Evolutionary conservation across 2,329 filamentous ascomycete species (phyloP).

Genomic region (Conoideocrella luteorostrata): DNA sequence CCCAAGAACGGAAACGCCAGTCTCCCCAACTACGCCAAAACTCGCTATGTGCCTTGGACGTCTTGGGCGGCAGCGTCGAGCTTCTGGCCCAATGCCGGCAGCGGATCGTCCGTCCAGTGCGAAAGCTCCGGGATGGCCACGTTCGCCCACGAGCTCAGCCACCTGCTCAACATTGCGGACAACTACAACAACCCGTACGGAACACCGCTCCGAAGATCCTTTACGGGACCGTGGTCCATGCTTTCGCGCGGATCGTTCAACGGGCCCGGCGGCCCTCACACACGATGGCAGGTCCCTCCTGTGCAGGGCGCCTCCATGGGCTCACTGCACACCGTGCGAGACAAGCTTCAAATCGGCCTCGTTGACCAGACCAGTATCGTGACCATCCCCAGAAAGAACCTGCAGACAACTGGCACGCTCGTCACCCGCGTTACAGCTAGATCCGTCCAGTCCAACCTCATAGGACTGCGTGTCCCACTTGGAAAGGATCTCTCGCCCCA

Average conservation of each 20-base stretch:
- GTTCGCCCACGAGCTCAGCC: conserved; percentile 47
- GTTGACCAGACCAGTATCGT: conserved; percentile 36
- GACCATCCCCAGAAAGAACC: conserved; percentile 35
- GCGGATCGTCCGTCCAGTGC: conserved; percentile 45
- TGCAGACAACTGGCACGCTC: conserved; percentile 36
- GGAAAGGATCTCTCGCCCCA: conserved; percentile 36
- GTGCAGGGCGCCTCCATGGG: conserved; percentile 42
- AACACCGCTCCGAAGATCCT: conserved; percentile 36
- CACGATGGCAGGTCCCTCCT: conserved; percentile 45
- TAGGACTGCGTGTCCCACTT: conserved; percentile 42
- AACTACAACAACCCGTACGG: conserved; percentile 51
- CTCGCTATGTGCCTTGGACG: conserved; percentile 47
- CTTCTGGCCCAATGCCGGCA: conserved; percentile 48
- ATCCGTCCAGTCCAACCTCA: conserved; percentile 34
- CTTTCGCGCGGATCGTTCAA: conserved; percentile 46
- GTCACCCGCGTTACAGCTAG: conserved; percentile 41
- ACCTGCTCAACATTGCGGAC: conserved; percentile 45
- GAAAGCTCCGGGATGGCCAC: conserved; percentile 47
- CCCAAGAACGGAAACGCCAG: conserved; percentile 25
- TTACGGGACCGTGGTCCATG: conserved; percentile 48
- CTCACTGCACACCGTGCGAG: conserved; percentile 45
- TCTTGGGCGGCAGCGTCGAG: conserved; percentile 44
- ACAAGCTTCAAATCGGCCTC: conserved; percentile 46
- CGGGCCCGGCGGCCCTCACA: conserved; percentile 46
- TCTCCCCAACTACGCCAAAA: conserved; percentile 39